A percentile compares a stretch with the other conserved stretches of the same genome.
Conservation (phyloP, 169 alveolate genomes). For the Eimeria falciformis region DNA sequence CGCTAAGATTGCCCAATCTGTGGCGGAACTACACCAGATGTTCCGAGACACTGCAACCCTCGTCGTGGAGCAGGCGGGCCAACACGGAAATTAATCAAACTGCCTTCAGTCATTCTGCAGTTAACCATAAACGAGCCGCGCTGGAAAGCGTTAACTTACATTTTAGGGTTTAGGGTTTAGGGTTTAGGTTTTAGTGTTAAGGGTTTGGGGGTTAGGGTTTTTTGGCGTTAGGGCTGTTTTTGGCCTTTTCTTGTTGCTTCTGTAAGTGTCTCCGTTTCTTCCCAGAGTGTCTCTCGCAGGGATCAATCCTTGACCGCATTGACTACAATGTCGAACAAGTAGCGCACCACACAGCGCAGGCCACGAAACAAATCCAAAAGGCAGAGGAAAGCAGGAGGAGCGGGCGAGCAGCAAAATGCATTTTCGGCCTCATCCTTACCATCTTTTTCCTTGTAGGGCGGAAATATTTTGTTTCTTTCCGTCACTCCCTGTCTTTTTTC, state of each 20-base stretch:
- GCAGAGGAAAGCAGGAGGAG: slow-evolving; percentile 76
- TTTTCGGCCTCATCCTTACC: slow-evolving; percentile 36
- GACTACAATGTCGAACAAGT: slow-evolving; percentile 81
- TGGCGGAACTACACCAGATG: slow-evolving; percentile 75
- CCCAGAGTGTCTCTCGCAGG: slow-evolving; percentile 36
- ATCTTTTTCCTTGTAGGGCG: slow-evolving; percentile 67
- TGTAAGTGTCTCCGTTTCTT: not conserved
- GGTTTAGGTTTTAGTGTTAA: no score
- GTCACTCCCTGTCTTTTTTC: not conserved
- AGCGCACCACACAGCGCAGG: slow-evolving; percentile 73
- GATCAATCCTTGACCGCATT: slow-evolving; percentile 79
- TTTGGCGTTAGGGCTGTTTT: no score
- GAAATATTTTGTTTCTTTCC: not conserved
- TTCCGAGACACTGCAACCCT: slow-evolving; percentile 77
- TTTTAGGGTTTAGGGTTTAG: no score
- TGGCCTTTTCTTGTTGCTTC: not conserved
- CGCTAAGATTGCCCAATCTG: slow-evolving; percentile 76
- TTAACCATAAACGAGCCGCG: no score
- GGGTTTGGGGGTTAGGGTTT: no score
- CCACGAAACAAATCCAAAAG: slow-evolving; percentile 70
- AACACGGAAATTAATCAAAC: no score
- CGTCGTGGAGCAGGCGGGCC: slow-evolving; percentile 79
- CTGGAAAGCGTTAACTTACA: no score
- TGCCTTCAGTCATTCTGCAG: no score
- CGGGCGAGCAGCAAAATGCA: slow-evolving; percentile 78